Conservation (phyloP, 805 yeast species). For the Lipomyces yamadae region DNA sequence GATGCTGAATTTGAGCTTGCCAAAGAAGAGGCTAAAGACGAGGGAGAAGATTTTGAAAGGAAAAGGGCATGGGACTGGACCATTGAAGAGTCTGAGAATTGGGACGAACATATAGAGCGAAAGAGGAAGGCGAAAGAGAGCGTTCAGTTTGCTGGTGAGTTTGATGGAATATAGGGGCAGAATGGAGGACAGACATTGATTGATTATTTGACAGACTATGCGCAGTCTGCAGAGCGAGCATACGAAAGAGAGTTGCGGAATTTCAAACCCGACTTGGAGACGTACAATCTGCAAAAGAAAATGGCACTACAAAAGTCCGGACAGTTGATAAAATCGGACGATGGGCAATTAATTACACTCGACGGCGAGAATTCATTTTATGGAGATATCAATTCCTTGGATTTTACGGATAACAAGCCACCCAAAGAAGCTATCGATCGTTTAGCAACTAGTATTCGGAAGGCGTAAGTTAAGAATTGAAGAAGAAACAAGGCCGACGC, state of each 20-base stretch:
- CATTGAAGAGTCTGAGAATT: constrained; percentile 65
- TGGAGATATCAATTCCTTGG: constrained; percentile 26
- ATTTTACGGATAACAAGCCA: constrained; percentile 48
- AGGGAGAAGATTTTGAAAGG: constrained; percentile 52
- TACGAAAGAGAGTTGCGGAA: constrained; percentile 59
- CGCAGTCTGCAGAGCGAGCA: constrained; percentile 63
- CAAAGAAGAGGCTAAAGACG: constrained; percentile 46
- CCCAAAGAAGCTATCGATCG: constrained; percentile 45
- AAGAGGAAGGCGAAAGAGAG: constrained; percentile 43
- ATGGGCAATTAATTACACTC: constrained; percentile 30
- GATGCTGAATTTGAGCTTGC: constrained; percentile 51
- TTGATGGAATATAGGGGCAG: constrained; percentile 23
- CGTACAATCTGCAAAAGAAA: constrained; percentile 51
- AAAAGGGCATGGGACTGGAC: constrained; percentile 60
- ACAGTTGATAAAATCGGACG: constrained; percentile 38
- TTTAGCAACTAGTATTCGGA: constrained; percentile 42
- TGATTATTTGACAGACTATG: constrained; percentile 47
- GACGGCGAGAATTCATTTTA: constrained; percentile 33
- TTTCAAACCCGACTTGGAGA: constrained; percentile 50
- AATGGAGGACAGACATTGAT: not conserved
- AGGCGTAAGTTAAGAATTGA: constrained; percentile 24
- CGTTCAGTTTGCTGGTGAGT: constrained; percentile 49
- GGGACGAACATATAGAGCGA: constrained; percentile 55
- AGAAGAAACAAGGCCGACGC: not conserved
- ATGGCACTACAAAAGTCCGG: constrained; percentile 40